A percentile compares a stretch with the other conserved stretches of the same genome.
Evolutionary conservation across 2,329 filamentous ascomycete genomes (phyloP).

Genomic region (Aspergillus bombycis): DNA sequence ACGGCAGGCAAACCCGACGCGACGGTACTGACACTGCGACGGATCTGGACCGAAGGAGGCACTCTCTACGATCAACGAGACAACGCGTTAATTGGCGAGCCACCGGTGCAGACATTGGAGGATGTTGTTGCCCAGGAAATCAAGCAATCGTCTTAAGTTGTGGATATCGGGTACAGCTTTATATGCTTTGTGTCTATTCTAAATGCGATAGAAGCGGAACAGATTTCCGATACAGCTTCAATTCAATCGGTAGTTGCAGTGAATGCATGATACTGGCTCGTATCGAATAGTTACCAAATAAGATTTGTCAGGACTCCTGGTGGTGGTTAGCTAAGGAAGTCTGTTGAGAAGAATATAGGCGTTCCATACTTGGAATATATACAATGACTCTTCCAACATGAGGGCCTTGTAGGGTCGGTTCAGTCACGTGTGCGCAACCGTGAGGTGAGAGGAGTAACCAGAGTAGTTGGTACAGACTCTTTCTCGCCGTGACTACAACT

Average conservation of each 20-base stretch:
- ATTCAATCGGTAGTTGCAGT: no score
- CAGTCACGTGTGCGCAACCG: neutral
- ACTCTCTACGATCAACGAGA: slow-evolving; percentile 71
- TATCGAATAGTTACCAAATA: no score
- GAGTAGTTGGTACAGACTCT: neutral
- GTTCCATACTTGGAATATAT: no score
- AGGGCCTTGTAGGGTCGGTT: neutral
- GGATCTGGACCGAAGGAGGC: slow-evolving; percentile 74
- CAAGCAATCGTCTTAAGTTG: neutral
- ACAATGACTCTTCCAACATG: neutral
- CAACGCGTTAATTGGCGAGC: slow-evolving; percentile 62
- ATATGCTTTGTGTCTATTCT: no score
- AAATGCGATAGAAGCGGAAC: no score
- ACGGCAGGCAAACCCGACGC: slow-evolving; percentile 55
- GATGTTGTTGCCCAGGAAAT: slow-evolving; percentile 42
- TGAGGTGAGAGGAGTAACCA: neutral
- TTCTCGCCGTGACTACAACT: neutral
- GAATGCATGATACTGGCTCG: no score
- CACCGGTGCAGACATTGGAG: slow-evolving; percentile 57
- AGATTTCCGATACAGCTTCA: no score
- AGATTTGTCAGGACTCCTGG: no score
- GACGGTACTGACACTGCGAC: slow-evolving; percentile 61
- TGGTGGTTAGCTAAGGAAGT: no score
- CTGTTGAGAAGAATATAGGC: no score
- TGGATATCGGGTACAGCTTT: neutral